Base-by-base conservation (phyloP, 805 yeast genomes). In the Blastobotrys terrestris region DNA sequence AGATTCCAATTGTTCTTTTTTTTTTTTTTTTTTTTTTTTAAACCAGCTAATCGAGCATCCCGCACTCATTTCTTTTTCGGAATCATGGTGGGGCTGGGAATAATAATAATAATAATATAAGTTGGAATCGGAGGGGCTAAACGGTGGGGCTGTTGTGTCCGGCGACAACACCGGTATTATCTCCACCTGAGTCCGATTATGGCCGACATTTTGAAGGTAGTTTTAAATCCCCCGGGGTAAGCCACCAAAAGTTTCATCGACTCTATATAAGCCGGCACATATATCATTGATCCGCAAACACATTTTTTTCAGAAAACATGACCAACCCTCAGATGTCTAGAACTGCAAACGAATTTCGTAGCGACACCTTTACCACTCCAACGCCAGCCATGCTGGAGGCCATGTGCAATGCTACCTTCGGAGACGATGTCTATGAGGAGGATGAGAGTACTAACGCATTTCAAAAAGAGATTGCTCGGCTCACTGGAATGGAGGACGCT, bases 351-450 rank as follows among this genome's bases (percentile, higher is more conserved):
- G 64, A 60, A 16, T 60, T 60, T 48, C 49, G 63, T 31, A 56
- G 91, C 60, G 97, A 90, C 67, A 90, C 97, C 1, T 87, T 88
- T 75, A 89, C 96, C 2, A 84, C 85, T 8, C 97, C 97, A 20
- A 80, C 95, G 0, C 70, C 72, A 35, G 73, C 79, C 35, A 87
- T 89, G 91, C 66, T 85, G 16, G 75, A 78, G 53, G 80, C 87
- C 44, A 80, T 79, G 44, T 47, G 72, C 31, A 60, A 65, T 3
- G 78, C 86, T 22, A 70, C 90, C 1, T 73, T 80, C 46, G 97
- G 97, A 46, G 97, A 90, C 63, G 80, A 92, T 7, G 96, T 90
- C 15, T 87, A 87, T 70, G 76, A 80, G 57, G 96, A 90, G 66
- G 97, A 90, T 65, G 67, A 68, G 16, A 81, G 83, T 58, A 87